phyloP scores from a whole-genome alignment of 2,329 filamentous ascomycete genomes.

The Huntiella decipiens region DNA sequence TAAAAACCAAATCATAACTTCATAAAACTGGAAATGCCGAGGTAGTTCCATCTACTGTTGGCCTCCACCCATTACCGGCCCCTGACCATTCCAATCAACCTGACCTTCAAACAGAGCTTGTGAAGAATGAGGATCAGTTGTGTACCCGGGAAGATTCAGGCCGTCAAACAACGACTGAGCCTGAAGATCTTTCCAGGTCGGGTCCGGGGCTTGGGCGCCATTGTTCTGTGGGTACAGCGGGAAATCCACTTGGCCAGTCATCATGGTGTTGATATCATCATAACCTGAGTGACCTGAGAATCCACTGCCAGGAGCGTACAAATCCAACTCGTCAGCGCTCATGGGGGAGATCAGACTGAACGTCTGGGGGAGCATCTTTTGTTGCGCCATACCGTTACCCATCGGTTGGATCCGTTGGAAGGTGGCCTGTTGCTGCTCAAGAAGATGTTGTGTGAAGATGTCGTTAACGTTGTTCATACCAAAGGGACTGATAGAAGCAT shows the following conservation, averaged over 20 bases:
- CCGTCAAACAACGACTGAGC: constrained; percentile 30
- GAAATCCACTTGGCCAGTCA: constrained; percentile 34
- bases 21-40: too few species aligned
- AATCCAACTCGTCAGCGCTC: constrained; percentile 33
- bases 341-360: constrained; percentile 37
- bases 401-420: constrained; percentile 13
- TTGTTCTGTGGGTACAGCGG: constrained; percentile 33
- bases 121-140: constrained; percentile 29
- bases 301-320: constrained; percentile 45
- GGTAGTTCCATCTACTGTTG: not conserved
- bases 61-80: not conserved
- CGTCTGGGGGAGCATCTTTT: constrained; percentile 6
- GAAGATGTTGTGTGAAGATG: constrained; percentile 18
- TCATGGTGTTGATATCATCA: constrained; percentile 21
- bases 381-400: constrained; percentile 13
- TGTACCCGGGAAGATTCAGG: constrained; percentile 29
- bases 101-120: constrained; percentile 27
- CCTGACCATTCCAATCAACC: constrained; percentile 21
- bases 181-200: constrained; percentile 17
- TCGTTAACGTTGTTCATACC: constrained; percentile 27
- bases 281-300: constrained; percentile 49
- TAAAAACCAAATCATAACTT: too few species aligned
- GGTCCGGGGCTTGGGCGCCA: constrained; percentile 12
- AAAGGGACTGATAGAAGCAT: too few species aligned
- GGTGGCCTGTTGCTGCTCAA: not conserved